Percentiles rank a stretch among this genome's conserved stretches.
These are phyloP conservation scores for Salix koriyanagi DNA, from an alignment of 345 rosid genomes.

Conservation along the genomic window DNA sequence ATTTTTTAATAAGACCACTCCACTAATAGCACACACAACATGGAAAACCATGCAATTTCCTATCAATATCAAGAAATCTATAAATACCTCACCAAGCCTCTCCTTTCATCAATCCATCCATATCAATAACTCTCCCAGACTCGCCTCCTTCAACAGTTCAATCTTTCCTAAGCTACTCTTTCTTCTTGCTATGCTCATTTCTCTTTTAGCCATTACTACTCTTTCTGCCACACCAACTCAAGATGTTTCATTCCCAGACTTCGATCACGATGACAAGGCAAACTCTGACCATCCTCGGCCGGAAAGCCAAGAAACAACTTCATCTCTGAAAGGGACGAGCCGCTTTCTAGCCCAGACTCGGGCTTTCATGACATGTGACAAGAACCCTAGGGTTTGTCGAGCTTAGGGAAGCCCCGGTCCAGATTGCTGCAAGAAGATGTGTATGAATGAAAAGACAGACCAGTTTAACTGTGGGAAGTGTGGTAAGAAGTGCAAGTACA, in stretches of 20 bases:
- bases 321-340: constrained; percentile 14
- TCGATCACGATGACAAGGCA: neutral
- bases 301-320: neutral
- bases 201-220: neutral
- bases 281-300: neutral
- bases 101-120: neutral
- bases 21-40: too few species aligned
- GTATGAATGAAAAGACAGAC: constrained; percentile 44
- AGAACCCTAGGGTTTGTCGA: constrained; percentile 44
- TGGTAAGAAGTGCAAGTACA: constrained; percentile 48
- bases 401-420: constrained; percentile 48
- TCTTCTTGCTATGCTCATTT: neutral
- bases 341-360: constrained; percentile 22
- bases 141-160: neutral
- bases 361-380: constrained; percentile 34
- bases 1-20: too few species aligned
- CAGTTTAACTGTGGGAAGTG: constrained; percentile 48
- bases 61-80: too few species aligned
- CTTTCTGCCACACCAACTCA: neutral
- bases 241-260: neutral
- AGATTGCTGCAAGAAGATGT: constrained; percentile 52
- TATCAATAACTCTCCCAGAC: neutral
- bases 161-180: neutral
- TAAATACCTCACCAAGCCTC: too few species aligned
- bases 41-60: too few species aligned